phyloP scores from a whole-genome alignment of 1,284 basidiomycete species.

The Cryptococcus jaspeensis region DNA sequence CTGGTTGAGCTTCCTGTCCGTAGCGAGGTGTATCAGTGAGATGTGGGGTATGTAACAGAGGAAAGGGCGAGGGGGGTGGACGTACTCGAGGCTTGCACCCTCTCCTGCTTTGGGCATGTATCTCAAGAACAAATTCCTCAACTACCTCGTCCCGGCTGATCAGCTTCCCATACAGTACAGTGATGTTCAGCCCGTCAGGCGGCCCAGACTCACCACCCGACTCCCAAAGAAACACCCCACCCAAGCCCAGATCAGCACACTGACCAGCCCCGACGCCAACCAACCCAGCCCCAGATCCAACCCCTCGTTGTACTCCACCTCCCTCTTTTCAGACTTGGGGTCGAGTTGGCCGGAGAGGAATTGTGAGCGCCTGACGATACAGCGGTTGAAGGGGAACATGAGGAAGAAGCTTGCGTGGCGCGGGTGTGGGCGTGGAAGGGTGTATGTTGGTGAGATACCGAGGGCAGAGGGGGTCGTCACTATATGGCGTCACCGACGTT shows the following conservation, averaged over 20 bases:
- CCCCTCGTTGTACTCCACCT: constrained; percentile 78
- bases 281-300: too few species aligned
- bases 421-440: too few species aligned
- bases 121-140: constrained; percentile 49
- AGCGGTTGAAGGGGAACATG: constrained; percentile 64
- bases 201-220: constrained; percentile 22
- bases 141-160: constrained; percentile 63
- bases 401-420: too few species aligned
- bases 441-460: too few species aligned
- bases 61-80: background rate
- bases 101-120: constrained; percentile 60
- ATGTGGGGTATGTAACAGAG: background rate
- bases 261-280: too few species aligned
- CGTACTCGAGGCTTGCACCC: constrained; percentile 62
- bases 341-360: constrained; percentile 58
- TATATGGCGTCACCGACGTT: too few species aligned
- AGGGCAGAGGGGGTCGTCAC: too few species aligned
- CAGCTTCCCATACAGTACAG: too few species aligned
- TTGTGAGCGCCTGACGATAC: constrained; percentile 74
- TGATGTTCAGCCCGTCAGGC: too few species aligned
- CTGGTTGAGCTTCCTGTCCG: constrained; percentile 59
- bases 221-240: constrained; percentile 20
- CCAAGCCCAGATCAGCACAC: constrained; percentile 15
- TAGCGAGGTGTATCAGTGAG: too few species aligned
- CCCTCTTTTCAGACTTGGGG: too few species aligned